Evolutionary conservation across 495 filamentous ascomycete species (phyloP), one percentile per base, ranked within the genome.

Genomic region (Aspergillus sclerotiicarbonarius): DNA sequence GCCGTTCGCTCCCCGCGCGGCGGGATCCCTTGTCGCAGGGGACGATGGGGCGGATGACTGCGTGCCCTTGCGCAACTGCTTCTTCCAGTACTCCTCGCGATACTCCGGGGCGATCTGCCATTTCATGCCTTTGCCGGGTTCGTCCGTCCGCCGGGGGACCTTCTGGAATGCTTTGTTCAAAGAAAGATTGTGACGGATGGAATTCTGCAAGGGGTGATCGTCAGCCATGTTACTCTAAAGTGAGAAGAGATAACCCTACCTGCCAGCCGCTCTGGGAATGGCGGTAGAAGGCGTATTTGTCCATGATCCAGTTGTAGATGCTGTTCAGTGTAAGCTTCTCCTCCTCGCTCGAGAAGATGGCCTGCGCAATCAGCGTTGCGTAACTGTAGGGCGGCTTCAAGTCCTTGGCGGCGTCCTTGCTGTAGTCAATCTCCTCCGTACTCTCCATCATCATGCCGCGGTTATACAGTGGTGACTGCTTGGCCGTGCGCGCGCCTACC

Each of bases 41-140:
- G 75, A 78, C 8, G 77, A 77, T 20, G 77, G 75, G 0, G 77
- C 76, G 19, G 77, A 79, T 5, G 76, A 79, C 46, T 77, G 74
- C 2, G 69, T 69, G 15, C 75, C 76, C 53, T 77, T 78, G 44
- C 75, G 73, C 33, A 69, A 67, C 62, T 78, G 76, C 62, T 86
- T 86, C 71, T 84, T 85, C 58, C 85, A 76, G 54, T 86, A 87
- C 48, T 95, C 90, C 6, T 96, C 89, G 29, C 89, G 87, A 43
- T 86, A 76, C 52, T 92, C 90, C 1, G 86, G 82, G 2, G 90
- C 86, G 66, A 98, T 89, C 71, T 88, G 86, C 94, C 94, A 98
- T 68, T 97, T 96, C 92, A 96, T 96, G 21, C 94, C 94, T 74
- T 98, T 98, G 3, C 94, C 94, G 2, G 94, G 94, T 67, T 98